Evolutionary conservation across 371 early-diverging fungal species (phyloP).

Genomic region (Actinomucor elegans): DNA sequence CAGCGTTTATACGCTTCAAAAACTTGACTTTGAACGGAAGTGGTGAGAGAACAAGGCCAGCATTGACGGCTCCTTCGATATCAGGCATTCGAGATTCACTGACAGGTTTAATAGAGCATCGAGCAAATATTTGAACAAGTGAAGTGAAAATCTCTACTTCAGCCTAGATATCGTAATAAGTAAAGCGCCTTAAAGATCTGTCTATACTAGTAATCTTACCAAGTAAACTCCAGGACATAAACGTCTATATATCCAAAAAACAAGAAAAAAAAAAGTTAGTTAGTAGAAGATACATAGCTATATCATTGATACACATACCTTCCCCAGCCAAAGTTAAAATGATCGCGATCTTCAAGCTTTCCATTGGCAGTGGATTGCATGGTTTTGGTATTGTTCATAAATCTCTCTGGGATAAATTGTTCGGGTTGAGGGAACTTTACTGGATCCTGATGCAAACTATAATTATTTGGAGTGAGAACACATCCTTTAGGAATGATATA

Average conservation of each 20-base stretch:
- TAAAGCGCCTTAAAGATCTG: not conserved
- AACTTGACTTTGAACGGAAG: constrained; percentile 5
- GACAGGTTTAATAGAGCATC: constrained; percentile 1
- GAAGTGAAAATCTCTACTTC: constrained; percentile 5
- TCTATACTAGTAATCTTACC: not conserved
- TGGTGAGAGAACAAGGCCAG: not conserved
- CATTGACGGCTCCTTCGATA: not conserved
- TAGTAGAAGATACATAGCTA: too few species aligned
- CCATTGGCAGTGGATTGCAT: constrained; percentile 17
- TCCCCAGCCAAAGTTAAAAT: constrained; percentile 25
- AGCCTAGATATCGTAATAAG: not conserved
- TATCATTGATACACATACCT: not conserved
- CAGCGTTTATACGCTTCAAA: not conserved
- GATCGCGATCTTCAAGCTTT: constrained; percentile 10
- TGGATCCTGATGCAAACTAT: constrained; percentile 9
- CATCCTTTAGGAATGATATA: constrained; percentile 14
- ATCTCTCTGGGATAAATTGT: constrained; percentile 18
- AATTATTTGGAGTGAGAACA: constrained; percentile 5
- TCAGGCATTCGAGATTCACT: not conserved
- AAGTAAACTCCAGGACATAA: not conserved
- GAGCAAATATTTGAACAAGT: constrained; percentile 2
- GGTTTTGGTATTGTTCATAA: constrained; percentile 8
- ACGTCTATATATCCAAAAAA: too few species aligned
- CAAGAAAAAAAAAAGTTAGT: too few species aligned
- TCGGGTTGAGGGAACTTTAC: constrained; percentile 6